phyloP scores from a whole-genome alignment of 768 basidiomycete species.

The Obba rivulosa region DNA sequence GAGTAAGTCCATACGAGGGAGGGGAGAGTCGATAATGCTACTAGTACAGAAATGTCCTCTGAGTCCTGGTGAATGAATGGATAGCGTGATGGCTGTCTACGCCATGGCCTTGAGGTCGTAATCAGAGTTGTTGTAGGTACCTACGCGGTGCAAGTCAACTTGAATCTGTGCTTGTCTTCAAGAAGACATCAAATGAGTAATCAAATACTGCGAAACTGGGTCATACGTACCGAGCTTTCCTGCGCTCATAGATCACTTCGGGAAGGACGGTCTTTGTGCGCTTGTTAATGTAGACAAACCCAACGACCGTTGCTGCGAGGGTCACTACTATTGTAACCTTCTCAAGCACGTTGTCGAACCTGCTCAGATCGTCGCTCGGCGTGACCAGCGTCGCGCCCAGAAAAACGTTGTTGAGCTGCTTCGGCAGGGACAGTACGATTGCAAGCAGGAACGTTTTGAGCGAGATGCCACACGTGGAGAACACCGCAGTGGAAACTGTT shows the following conservation, averaged over 20 bases:
- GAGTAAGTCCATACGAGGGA: background rate
- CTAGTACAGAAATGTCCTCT: too few species aligned
- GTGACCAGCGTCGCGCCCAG: constrained; percentile 65
- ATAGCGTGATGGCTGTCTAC: too few species aligned
- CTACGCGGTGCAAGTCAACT: background rate
- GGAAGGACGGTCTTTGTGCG: constrained; percentile 64
- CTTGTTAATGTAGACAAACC: constrained; percentile 77
- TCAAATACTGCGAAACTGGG: background rate
- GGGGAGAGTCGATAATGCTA: too few species aligned
- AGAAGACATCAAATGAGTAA: background rate
- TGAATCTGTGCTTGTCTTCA: constrained; percentile 8
- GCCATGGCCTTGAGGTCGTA: too few species aligned
- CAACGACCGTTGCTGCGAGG: constrained; percentile 60
- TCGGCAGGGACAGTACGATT: constrained; percentile 77
- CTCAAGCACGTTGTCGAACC: constrained; percentile 37
- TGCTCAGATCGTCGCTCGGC: background rate
- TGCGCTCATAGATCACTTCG: constrained; percentile 54
- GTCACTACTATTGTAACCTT: constrained; percentile 63
- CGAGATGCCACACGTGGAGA: constrained; percentile 83
- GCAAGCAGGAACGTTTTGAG: constrained; percentile 72
- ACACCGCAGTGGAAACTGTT: constrained; percentile 78
- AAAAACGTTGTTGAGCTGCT: constrained; percentile 88
- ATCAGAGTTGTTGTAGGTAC: too few species aligned
- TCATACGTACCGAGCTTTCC: constrained; percentile 54
- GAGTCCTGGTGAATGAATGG: too few species aligned